Evolutionary conservation across 2,329 filamentous ascomycete species (phyloP).

Genomic region (Rhexocercosporidium sp.): DNA sequence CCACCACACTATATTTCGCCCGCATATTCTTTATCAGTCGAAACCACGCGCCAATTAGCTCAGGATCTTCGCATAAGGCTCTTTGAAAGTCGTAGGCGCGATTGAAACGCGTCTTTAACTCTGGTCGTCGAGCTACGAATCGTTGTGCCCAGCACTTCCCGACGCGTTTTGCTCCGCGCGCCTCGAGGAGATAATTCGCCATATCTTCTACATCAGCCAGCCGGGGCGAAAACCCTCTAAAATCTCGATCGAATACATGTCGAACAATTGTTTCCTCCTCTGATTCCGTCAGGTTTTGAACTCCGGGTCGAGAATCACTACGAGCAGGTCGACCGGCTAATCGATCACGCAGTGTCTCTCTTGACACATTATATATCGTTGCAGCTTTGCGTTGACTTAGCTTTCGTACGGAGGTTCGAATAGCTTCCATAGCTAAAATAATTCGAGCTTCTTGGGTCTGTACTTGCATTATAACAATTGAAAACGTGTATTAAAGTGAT

Average conservation of each 20-base stretch:
- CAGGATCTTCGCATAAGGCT: not conserved
- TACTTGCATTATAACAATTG: not conserved
- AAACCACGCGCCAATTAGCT: not conserved
- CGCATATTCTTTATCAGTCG: not conserved
- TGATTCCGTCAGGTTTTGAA: too few species aligned
- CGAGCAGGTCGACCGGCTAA: not conserved
- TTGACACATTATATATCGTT: not conserved
- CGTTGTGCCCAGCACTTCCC: not conserved
- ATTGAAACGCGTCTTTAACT: not conserved
- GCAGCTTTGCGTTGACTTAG: not conserved
- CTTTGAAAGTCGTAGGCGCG: not conserved
- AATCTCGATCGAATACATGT: not conserved
- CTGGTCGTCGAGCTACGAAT: not conserved
- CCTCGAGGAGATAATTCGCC: not conserved
- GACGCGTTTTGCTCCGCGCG: not conserved
- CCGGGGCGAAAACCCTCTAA: too few species aligned
- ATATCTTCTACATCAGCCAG: too few species aligned
- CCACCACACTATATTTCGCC: too few species aligned
- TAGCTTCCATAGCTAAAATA: not conserved
- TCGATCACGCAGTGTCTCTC: not conserved
- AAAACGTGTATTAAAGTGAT: not conserved
- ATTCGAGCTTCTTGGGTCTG: not conserved
- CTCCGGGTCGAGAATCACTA: too few species aligned
- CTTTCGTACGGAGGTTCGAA: not conserved
- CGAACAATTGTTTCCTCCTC: too few species aligned